These are phyloP conservation scores for Globisporangium mamillatum DNA, from an alignment of 352 stramenopile genomes.

Conservation along the genomic window DNA sequence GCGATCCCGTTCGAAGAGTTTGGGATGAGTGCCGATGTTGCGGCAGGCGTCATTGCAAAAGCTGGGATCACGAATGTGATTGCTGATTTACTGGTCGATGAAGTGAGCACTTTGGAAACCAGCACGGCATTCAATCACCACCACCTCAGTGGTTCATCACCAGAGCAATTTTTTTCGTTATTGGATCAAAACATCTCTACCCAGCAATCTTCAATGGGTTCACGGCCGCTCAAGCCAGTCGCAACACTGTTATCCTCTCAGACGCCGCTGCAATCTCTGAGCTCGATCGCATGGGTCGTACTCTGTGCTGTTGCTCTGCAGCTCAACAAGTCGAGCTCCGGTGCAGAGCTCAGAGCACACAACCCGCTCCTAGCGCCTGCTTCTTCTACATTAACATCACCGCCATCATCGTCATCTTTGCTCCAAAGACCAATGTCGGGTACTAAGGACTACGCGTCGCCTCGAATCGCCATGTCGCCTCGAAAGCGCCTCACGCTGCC, in stretches of 20 bases:
- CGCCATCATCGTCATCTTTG: background rate
- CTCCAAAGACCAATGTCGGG: background rate
- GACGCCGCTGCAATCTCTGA: constrained; percentile 23
- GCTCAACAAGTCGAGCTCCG: constrained; percentile 21
- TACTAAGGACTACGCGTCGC: constrained; percentile 21
- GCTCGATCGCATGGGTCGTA: constrained; percentile 30
- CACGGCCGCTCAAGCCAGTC: constrained; percentile 19
- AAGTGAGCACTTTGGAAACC: background rate
- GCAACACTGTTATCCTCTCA: constrained; percentile 24
- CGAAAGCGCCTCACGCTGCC: constrained; percentile 46
- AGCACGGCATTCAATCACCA: background rate
- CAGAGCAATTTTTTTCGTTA: background rate
- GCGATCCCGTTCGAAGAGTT: constrained; percentile 13
- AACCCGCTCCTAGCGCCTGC: background rate
- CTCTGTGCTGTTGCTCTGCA: constrained; percentile 35
- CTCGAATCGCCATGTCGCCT: constrained; percentile 32
- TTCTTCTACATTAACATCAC: background rate
- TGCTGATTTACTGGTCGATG: constrained; percentile 11
- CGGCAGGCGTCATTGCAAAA: constrained; percentile 18
- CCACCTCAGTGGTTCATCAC: background rate
- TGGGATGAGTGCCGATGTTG: background rate
- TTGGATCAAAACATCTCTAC: background rate
- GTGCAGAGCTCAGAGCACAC: too few species aligned
- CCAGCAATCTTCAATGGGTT: background rate
- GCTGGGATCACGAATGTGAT: constrained; percentile 18